Evolutionary conservation across 208 protist genomes (phyloP), one percentile per base, ranked within the genome.

Genomic region (Willaertia magna): DNA sequence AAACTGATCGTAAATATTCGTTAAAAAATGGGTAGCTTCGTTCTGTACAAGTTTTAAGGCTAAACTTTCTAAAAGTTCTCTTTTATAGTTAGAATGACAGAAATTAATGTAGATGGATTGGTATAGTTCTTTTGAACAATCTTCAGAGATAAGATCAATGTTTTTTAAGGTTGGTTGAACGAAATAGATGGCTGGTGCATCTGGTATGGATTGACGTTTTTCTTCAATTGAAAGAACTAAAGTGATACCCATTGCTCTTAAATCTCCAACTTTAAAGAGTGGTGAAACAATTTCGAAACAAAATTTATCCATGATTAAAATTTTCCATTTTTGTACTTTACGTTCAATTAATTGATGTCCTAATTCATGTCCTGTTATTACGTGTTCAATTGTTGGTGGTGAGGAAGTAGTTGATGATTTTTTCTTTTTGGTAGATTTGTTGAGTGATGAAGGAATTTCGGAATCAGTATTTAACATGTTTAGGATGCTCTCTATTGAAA

Each of bases 171-270:
- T 95, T 55, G 94, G 94, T 44, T 86, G 74, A 7, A 95, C 88
- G 85, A 96, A 93, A 88, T 96, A 96, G 47, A 96, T 89, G 0
- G 94, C 94, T 2, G 94, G 91, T 14, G 92, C 92, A 85, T 96
- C 94, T 48, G 88, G 86, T 43, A 96, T 90, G 14, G 85, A 85
- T 85, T 96, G 90, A 30, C 93, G 74, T 1, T 94, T 91, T 12
- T 85, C 75, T 22, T 94, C 88, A 1, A 95, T 61, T 14, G 87
- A 92, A 90, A 94, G 61, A 85, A 93, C 84, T 30, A 95, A 87
- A 40, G 94, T 96, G 30, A 96, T 85, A 78, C 94, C 94, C n/a
- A 91, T 87, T 34, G 93, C 90, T 59, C 93, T 87, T 30, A 96
- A 86, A 48, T 93, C 91, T 59, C 89, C 91, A 40, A 95, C 92